Evolutionary conservation across 495 filamentous ascomycete genomes (phyloP).

Genomic region (Xanthoparmelia taractica): DNA sequence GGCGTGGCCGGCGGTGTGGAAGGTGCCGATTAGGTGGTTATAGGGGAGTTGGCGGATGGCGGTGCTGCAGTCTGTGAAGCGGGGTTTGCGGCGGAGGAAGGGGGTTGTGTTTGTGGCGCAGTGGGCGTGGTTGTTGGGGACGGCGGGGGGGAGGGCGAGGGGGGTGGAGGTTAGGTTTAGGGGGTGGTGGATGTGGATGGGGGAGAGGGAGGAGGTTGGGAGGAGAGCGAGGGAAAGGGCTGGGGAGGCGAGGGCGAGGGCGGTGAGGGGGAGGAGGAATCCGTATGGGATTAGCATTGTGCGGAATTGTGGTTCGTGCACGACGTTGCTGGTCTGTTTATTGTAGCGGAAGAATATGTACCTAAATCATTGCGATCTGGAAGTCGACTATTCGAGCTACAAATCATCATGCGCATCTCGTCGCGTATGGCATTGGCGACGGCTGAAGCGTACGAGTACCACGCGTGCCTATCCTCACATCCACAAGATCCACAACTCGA

Average conservation of each 20-base stretch:
- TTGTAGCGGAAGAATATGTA: background rate
- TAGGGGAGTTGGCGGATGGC: background rate
- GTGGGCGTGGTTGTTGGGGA: background rate
- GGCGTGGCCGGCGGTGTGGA: background rate
- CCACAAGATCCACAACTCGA: background rate
- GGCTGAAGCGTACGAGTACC: background rate
- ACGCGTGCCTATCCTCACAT: background rate
- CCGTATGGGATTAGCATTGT: background rate
- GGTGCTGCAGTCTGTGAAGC: background rate
- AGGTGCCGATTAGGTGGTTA: background rate
- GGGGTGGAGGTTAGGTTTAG: background rate
- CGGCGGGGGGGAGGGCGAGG: background rate
- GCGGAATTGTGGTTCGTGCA: background rate
- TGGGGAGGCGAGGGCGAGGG: background rate
- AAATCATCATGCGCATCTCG: background rate
- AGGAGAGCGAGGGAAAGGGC: background rate
- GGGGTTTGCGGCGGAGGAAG: background rate
- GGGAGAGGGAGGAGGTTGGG: background rate
- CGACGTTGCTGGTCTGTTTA: background rate
- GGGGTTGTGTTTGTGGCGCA: background rate
- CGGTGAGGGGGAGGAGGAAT: background rate
- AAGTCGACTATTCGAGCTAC: background rate
- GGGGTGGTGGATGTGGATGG: conserved; percentile 5
- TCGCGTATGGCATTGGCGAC: background rate
- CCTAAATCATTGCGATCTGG: background rate